Conservation (phyloP, 2,329 filamentous ascomycete species). For the Colletotrichum sp. region DNA sequence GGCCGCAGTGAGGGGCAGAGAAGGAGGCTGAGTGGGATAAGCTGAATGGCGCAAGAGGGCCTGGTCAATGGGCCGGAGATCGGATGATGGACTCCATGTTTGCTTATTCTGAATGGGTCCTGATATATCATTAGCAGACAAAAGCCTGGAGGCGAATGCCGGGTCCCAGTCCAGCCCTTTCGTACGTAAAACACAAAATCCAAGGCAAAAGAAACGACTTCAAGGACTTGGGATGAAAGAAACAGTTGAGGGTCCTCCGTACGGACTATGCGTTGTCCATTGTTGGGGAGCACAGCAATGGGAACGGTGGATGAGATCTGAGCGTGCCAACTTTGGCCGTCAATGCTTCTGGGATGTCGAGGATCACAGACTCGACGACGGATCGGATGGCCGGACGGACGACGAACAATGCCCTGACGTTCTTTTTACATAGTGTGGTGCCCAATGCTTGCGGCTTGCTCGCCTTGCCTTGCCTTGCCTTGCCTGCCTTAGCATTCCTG, state of each 20-base stretch:
- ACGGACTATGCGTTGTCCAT: conserved; percentile 12
- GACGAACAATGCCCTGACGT: not conserved
- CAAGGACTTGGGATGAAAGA: not conserved
- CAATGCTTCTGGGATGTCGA: conserved; percentile 18
- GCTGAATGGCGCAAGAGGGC: not conserved
- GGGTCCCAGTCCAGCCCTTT: not conserved
- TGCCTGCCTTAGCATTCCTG: not conserved
- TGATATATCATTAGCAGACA: not conserved
- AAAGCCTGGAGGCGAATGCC: not conserved
- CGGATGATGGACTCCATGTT: not conserved
- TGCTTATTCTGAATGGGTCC: conserved; percentile 1
- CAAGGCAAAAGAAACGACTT: not conserved
- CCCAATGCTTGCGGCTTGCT: not conserved
- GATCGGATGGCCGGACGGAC: conserved; percentile 15
- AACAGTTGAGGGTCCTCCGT: not conserved
- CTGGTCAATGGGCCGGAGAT: not conserved
- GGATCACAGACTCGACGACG: conserved; percentile 11
- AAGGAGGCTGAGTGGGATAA: not conserved
- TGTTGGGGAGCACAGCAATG: not conserved
- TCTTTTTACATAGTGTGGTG: not conserved
- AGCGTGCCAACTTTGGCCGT: not conserved
- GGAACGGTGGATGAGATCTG: not conserved
- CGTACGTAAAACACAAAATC: not conserved
- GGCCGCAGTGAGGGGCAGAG: not conserved
- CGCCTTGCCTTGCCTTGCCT: not conserved